Conservation (phyloP, 371 early-diverging fungal genomes). For the Mortierella sp. region DNA sequence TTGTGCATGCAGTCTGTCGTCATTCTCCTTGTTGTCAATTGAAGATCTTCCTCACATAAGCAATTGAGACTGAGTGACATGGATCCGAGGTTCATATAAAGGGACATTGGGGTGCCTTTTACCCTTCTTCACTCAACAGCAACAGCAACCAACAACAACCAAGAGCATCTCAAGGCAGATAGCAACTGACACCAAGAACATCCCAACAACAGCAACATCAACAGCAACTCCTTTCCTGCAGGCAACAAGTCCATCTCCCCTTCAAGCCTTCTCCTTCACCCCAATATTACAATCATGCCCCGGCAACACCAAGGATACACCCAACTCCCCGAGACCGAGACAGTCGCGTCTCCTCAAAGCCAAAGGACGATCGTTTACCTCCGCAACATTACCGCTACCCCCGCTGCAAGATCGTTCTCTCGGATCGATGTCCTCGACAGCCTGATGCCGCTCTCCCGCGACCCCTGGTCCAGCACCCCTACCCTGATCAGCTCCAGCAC, state of each 20-base stretch:
- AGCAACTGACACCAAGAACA: neutral
- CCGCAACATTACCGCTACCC: conserved; percentile 11
- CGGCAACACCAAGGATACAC: neutral
- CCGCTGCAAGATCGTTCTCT: neutral
- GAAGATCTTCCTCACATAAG: neutral
- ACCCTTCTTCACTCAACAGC: neutral
- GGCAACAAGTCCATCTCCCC: neutral
- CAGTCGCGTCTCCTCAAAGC: neutral
- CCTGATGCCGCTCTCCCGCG: conserved; percentile 23
- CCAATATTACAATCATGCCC: neutral
- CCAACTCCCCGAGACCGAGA: neutral
- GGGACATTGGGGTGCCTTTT: neutral
- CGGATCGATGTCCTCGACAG: conserved; percentile 9
- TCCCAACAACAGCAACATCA: neutral
- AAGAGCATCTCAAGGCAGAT: neutral
- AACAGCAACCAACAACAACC: neutral
- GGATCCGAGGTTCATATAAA: neutral
- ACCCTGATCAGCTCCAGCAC: neutral
- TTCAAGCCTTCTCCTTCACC: neutral
- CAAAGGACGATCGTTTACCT: neutral
- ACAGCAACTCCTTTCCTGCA: neutral
- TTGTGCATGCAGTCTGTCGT: neutral
- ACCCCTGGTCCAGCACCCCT: conserved; percentile 15
- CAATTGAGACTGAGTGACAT: neutral
- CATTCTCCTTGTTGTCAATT: neutral